Evolutionary conservation across 108 stramenopile genomes (phyloP).

Genomic region (Cyclostephanos tholiformis): DNA sequence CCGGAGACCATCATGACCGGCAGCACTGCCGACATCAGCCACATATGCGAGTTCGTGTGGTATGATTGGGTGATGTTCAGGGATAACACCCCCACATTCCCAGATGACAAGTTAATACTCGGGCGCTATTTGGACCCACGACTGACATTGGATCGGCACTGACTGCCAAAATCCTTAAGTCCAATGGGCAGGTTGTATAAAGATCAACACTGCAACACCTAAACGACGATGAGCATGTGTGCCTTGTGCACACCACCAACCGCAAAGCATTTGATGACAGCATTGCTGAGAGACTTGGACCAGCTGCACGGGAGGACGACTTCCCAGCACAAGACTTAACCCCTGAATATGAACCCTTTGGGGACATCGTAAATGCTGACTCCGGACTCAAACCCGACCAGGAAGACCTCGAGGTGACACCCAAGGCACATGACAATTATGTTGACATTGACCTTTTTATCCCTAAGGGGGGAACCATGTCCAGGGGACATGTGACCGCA

Average conservation of each 20-base stretch:
- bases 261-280: background rate
- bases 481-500: constrained; percentile 27
- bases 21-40: constrained; percentile 23
- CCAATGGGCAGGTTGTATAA: constrained; percentile 17
- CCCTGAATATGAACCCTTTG: background rate
- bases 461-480: constrained; percentile 16
- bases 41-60: no score
- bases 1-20: constrained; percentile 25
- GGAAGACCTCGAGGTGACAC: background rate
- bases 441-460: constrained; percentile 35
- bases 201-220: constrained; percentile 1
- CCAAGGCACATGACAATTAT: constrained; percentile 23
- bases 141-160: constrained; percentile 24
- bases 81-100: background rate
- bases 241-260: background rate
- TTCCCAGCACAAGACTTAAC: constrained; percentile 3
- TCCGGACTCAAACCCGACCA: background rate
- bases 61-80: constrained; percentile 3
- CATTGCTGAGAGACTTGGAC: background rate
- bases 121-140: constrained; percentile 27
- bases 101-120: background rate
- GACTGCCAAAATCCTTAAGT: constrained; percentile 23
- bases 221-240: background rate
- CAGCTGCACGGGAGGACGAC: background rate
- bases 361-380: background rate